Evolutionary conservation across 1,284 basidiomycete genomes (phyloP).

Genomic region (Fomitopsis palustris): DNA sequence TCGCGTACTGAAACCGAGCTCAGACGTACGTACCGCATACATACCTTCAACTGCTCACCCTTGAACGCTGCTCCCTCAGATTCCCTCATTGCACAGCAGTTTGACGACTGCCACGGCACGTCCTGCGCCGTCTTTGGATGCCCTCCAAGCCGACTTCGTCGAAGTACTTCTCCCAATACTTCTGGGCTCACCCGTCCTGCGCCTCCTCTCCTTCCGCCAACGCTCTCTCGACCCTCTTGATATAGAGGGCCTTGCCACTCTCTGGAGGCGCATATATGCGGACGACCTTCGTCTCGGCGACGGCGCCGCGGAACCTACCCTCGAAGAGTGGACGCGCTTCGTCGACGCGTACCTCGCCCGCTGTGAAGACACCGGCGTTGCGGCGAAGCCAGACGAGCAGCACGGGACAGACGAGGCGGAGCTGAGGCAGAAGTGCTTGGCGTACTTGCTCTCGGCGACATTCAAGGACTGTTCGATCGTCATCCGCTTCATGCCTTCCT

Average conservation of each 20-base stretch:
- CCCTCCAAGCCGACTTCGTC: constrained; percentile 35
- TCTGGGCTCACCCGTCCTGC: constrained; percentile 51
- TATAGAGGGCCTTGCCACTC: constrained; percentile 69
- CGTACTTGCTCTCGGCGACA: constrained; percentile 85
- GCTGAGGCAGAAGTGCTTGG: constrained; percentile 59
- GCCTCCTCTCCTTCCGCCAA: constrained; percentile 62
- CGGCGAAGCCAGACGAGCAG: constrained; percentile 18
- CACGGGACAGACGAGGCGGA: constrained; percentile 28
- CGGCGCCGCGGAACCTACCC: constrained; percentile 20
- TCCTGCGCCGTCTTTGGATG: not conserved
- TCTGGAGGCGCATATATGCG: constrained; percentile 37
- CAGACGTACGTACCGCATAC: constrained; percentile 45
- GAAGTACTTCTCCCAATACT: constrained; percentile 50
- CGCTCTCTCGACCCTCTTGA: constrained; percentile 79
- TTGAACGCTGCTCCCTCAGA: not conserved
- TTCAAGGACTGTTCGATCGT: constrained; percentile 97
- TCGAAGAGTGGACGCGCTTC: constrained; percentile 25
- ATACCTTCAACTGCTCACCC: not conserved
- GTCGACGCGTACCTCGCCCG: constrained; percentile 44
- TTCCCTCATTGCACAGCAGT: not conserved
- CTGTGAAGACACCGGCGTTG: constrained; percentile 20
- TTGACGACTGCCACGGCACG: not conserved
- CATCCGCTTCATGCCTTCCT: constrained; percentile 34
- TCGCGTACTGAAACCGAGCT: constrained; percentile 49
- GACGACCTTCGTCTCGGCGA: constrained; percentile 5